phyloP scores from a whole-genome alignment of 2,329 filamentous ascomycete species.

The Penicillium brasilianum region DNA sequence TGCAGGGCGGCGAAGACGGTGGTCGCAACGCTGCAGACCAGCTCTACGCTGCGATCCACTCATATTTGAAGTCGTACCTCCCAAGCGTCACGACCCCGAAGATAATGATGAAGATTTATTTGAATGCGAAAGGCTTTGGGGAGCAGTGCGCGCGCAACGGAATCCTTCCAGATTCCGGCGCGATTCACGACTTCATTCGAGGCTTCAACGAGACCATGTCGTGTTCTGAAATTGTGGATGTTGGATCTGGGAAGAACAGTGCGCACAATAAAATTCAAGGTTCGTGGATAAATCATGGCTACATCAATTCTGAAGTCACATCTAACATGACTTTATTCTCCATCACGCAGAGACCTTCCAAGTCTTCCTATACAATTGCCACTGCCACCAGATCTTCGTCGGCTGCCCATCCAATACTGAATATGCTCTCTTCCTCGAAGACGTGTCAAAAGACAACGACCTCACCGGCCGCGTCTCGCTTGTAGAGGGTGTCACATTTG shows the following conservation, averaged over 20 bases:
- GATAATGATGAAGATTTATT: conserved; percentile 59
- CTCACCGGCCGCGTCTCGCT: conserved; percentile 58
- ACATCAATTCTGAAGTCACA: conserved; percentile 3
- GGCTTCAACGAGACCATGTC: conserved; percentile 60
- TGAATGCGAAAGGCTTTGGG: conserved; percentile 57
- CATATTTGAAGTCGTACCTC: conserved; percentile 50
- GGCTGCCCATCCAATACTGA: conserved; percentile 63
- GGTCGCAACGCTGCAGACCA: conserved; percentile 59
- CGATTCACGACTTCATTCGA: conserved; percentile 58
- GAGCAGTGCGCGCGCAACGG: conserved; percentile 55
- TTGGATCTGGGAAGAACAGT: conserved; percentile 51
- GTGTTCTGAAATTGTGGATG: conserved; percentile 58
- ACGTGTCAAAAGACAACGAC: conserved; percentile 52
- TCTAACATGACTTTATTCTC: conserved; percentile 32
- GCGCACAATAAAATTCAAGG: conserved; percentile 56
- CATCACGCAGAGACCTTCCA: conserved; percentile 57
- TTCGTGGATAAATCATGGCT: conserved; percentile 32
- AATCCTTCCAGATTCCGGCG: conserved; percentile 47
- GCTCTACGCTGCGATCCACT: conserved; percentile 51
- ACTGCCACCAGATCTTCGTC: conserved; percentile 65
- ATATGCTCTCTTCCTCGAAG: conserved; percentile 59
- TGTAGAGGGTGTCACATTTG: conserved; percentile 62
- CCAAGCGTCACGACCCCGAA: conserved; percentile 52
- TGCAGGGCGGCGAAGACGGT: conserved; percentile 57
- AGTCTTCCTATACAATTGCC: conserved; percentile 60